Conservation (phyloP, 495 filamentous ascomycete genomes). For the Penicillium steckii region DNA sequence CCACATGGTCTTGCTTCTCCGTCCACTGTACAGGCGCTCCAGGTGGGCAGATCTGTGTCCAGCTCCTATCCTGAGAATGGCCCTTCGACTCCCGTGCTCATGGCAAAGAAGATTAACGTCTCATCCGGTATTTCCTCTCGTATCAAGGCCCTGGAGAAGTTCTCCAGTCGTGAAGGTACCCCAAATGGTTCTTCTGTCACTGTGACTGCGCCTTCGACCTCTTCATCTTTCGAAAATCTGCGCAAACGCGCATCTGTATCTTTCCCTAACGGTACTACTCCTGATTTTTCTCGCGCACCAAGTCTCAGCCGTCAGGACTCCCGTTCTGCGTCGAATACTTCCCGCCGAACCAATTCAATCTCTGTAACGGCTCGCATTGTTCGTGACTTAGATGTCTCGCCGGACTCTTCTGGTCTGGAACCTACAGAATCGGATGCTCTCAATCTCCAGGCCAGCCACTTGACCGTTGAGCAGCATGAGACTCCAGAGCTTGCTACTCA, state of each 20-base stretch:
- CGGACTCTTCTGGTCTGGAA: slow-evolving; percentile 35
- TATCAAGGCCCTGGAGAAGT: slow-evolving; percentile 81
- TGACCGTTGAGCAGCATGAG: slow-evolving; percentile 71
- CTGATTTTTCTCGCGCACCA: slow-evolving; percentile 26
- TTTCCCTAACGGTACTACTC: slow-evolving; percentile 19
- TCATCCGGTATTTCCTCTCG: slow-evolving; percentile 86
- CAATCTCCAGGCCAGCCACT: slow-evolving; percentile 67
- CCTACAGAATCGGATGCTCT: slow-evolving; percentile 47
- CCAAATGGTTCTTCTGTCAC: slow-evolving; percentile 21
- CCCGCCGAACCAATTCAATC: slow-evolving; percentile 55
- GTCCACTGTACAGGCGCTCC: slow-evolving; percentile 39
- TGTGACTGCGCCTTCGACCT: slow-evolving; percentile 24
- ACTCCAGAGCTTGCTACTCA: slow-evolving; percentile 31
- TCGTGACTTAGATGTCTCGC: slow-evolving; percentile 48
- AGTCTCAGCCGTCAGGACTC: slow-evolving; percentile 33
- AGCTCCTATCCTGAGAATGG: slow-evolving; percentile 33
- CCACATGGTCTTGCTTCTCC: slow-evolving; percentile 34
- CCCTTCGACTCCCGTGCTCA: slow-evolving; percentile 32
- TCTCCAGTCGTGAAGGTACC: slow-evolving; percentile 54
- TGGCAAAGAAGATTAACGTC: slow-evolving; percentile 75
- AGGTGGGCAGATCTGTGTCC: slow-evolving; percentile 39
- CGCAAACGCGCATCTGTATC: slow-evolving; percentile 45
- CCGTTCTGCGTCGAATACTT: slow-evolving; percentile 24
- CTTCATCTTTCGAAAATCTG: slow-evolving; percentile 42
- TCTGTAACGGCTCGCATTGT: slow-evolving; percentile 81